Base-by-base conservation (phyloP, 2,329 filamentous ascomycete species). In the Penicillium glabrum region DNA sequence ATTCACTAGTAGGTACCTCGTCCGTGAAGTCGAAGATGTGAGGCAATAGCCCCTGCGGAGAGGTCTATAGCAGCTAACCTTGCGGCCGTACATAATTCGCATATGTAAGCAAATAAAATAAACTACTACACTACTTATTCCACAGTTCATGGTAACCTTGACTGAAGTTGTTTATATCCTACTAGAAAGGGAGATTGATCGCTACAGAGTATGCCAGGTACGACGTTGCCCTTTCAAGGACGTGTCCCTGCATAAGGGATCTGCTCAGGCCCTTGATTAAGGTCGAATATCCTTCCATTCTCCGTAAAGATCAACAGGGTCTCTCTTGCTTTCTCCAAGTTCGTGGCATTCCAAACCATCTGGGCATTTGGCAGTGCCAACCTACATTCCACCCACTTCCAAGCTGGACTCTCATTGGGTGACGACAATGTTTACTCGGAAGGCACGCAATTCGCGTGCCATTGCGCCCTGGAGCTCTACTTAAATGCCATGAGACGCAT, bases 291-390 rank as follows among this genome's bases (percentile, higher is more conserved):
- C 23, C 37, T 14, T 19, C 35, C 50, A 52, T 52, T 52, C 41
- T 35, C n/a, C 3, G 33, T 5, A n/a, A 24, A 13, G 50, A 52
- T 52, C 50, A 52, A 23, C 50, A 41, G 41, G 19, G 21, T 37
- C 21, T 26, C 39, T 45, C 41, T 23, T 21, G 43, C 14, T 33
- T 16, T 23, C n/a, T 45, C 29, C 19, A 11, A 6, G 50, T 50
- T 58, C 43, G 9, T 21, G 35, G 19, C 60, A 64, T 63, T 63
- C 62, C 61, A 54, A 46, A 54, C 60, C 56, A 57, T 59, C 26
- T 6, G 24, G 13, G 44, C 33, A 29, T n/a, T 41, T 35, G 29
- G 4, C 24, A 19, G 37, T 19, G 23, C 35, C 27, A 5, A 23
- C 46, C 33, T 50, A 6, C 53, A 31, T 48, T 53, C 47, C 50